These are phyloP conservation scores for Tricholoma terreum DNA, from an alignment of 768 basidiomycete species.

Conservation along the genomic window DNA sequence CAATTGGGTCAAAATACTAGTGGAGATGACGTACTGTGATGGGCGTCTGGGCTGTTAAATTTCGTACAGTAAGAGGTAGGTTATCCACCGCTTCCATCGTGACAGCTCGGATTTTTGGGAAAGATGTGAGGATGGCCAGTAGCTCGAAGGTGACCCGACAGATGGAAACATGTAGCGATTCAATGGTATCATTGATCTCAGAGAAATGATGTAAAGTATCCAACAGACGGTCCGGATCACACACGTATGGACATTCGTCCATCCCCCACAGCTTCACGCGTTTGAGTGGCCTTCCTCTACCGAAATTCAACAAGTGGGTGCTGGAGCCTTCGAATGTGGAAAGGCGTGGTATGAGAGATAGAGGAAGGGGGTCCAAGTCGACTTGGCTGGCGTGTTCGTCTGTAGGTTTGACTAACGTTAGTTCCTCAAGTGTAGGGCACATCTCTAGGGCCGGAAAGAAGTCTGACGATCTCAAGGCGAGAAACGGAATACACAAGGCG, in stretches of 20 bases:
- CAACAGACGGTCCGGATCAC: constrained; percentile 20
- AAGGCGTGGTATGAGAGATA: constrained; percentile 19
- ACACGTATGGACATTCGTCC: constrained; percentile 21
- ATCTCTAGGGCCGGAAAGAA: constrained; percentile 25
- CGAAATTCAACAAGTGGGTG: constrained; percentile 20
- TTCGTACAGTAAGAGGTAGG: neutral
- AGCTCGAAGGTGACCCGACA: constrained; percentile 18
- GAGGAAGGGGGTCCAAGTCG: constrained; percentile 13
- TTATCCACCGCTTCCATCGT: constrained; percentile 11
- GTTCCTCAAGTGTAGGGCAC: constrained; percentile 27
- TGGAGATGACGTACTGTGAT: constrained; percentile 5
- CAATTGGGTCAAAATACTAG: no score
- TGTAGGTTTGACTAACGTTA: constrained; percentile 30
- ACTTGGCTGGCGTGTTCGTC: constrained; percentile 20
- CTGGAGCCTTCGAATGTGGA: constrained; percentile 29
- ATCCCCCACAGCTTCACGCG: constrained; percentile 26
- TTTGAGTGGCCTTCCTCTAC: constrained; percentile 20
- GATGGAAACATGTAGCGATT: constrained; percentile 19
- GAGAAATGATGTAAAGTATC: constrained; percentile 17
- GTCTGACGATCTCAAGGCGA: constrained; percentile 20
- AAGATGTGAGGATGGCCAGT: constrained; percentile 7
- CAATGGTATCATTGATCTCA: constrained; percentile 14
- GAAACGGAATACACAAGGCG: constrained; percentile 23
- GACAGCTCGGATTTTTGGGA: constrained; percentile 5
- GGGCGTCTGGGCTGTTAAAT: constrained; percentile 1